phyloP scores from a whole-genome alignment of 139 green algal species.

The Chlamydomonas applanata region DNA sequence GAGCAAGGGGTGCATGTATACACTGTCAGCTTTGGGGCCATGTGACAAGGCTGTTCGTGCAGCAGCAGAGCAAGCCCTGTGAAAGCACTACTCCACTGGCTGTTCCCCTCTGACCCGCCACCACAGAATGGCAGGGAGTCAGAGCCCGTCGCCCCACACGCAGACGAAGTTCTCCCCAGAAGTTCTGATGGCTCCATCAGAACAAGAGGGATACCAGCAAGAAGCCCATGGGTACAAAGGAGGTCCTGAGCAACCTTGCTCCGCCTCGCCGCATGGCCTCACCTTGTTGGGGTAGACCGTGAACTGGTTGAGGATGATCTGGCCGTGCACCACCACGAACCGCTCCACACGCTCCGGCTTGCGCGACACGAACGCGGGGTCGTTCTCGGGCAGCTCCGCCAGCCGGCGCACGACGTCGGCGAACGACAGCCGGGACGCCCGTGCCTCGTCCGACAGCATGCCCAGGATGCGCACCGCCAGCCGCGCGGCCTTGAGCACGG shows the following conservation, averaged over 20 bases:
- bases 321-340: conserved; percentile 90
- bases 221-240: too few relatives aligned
- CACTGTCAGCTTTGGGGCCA: too few relatives aligned
- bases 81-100: too few relatives aligned
- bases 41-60: too few relatives aligned
- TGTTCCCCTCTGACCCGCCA: too few relatives aligned
- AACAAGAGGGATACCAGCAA: too few relatives aligned
- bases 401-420: conserved; percentile 69
- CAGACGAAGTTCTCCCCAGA: not conserved
- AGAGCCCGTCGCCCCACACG: too few relatives aligned
- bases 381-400: conserved; percentile 37
- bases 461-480: conserved; percentile 69
- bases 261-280: not conserved
- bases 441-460: conserved; percentile 58
- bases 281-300: conserved; percentile 64
- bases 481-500: conserved; percentile 65
- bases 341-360: conserved; percentile 74
- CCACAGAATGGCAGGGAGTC: too few relatives aligned
- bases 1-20: too few relatives aligned
- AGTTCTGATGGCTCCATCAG: too few relatives aligned
- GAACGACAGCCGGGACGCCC: conserved; percentile 78
- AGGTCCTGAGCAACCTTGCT: too few relatives aligned
- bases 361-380: conserved; percentile 60
- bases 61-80: too few relatives aligned
- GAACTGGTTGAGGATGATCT: conserved; percentile 93